Base-by-base conservation (phyloP, 495 filamentous ascomycete genomes). In the Lophiostoma macrostomum region DNA sequence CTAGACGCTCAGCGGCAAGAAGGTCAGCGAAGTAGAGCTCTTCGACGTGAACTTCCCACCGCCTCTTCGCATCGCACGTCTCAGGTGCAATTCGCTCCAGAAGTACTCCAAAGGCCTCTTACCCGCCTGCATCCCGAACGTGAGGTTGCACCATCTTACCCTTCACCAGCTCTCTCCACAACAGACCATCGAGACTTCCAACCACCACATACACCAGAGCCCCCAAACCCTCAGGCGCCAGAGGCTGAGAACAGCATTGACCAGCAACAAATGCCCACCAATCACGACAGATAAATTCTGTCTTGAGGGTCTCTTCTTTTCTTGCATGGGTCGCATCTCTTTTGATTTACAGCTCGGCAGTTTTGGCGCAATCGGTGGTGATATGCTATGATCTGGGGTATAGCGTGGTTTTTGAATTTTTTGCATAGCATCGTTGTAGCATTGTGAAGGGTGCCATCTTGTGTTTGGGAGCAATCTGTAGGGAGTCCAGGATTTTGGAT, bases 61-160 rank as follows among this genome's bases (percentile, higher is more conserved):
- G 35, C 44, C 3, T 24, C 11, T 14, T 35, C 27, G 11, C 41
- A 23, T 22, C 27, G 29, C 35, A 53, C 35, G 18, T 59, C 55
- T 4, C 56, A 43, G 16, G 37, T 63, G 5, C 27, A 54, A 31
- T 63, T 63, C 37, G 47, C 60, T 14, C 50, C 48, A 27, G 54
- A 58, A 27, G 52, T 50, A 7, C 55, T 53, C 31, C 42, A 54
- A 14, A 19, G 43, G 23, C 32, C 49, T n/a, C 18, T 18, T 16
- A 35, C 14, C 16, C 16, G 28, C 27, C 52, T 42, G 20, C 30
- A 49, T 19, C 20, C 24, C 4, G 32, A 49, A 13, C 4, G 22
- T 6, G 41, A 37, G 14, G 31, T 18, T 8, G 8, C 13, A n/a
- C 16, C 42, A 34, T 13, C 35, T 24, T 22, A 13, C 4, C 16